Conservation (phyloP, 106 monocot genomes). For the Iris macrosiphon region DNA sequence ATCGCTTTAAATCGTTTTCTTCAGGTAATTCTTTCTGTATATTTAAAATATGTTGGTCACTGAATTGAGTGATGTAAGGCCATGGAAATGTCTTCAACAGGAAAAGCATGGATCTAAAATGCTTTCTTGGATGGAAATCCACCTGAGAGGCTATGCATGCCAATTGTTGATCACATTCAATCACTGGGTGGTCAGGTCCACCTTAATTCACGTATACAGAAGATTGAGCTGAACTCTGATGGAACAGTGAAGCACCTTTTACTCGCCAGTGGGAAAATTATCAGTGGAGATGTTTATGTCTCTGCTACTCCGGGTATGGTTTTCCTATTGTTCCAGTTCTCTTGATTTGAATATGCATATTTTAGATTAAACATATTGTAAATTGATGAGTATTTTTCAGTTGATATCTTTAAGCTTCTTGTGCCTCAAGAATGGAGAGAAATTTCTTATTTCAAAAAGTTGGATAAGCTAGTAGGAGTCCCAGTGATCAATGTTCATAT, state of each 20-base stretch:
- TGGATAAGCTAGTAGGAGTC: constrained; percentile 92
- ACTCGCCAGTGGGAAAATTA: constrained; percentile 61
- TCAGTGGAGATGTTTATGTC: constrained; percentile 86
- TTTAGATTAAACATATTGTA: not conserved
- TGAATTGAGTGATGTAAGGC: not conserved
- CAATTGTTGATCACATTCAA: constrained; percentile 78
- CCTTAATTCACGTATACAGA: constrained; percentile 78
- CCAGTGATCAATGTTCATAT: constrained; percentile 99
- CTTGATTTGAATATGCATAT: not conserved
- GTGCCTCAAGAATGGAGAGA: constrained; percentile 91
- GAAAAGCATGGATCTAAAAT: constrained; percentile 98
- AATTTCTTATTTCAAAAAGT: constrained; percentile 77
- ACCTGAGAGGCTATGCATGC: constrained; percentile 88
- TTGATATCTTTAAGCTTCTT: constrained; percentile 97
- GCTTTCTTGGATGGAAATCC: constrained; percentile 97
- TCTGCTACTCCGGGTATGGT: constrained; percentile 76
- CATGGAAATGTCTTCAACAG: constrained; percentile 21
- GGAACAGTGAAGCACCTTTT: constrained; percentile 84
- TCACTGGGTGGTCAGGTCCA: constrained; percentile 78
- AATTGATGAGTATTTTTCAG: constrained; percentile 28
- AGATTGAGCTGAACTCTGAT: constrained; percentile 81
- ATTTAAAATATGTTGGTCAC: not conserved
- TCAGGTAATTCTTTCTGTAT: constrained; percentile 40
- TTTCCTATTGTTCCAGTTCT: constrained; percentile 6
- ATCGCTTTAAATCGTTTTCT: constrained; percentile 97